These are phyloP conservation scores for Penicillium desertorum DNA, from an alignment of 495 filamentous ascomycete genomes.

Conservation along the genomic window DNA sequence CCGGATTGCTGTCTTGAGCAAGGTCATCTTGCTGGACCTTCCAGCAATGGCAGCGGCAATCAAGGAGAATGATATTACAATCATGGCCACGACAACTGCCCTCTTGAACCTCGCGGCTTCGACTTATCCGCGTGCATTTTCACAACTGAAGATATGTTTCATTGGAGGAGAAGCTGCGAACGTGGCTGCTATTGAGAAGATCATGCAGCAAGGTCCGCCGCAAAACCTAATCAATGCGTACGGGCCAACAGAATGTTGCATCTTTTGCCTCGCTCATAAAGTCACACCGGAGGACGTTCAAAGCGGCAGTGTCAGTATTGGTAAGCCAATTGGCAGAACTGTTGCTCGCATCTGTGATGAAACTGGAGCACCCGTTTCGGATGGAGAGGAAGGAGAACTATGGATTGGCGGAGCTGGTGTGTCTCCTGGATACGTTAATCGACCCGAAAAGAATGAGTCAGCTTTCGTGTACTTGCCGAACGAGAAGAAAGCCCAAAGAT, in stretches of 20 bases:
- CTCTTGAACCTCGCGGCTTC: background rate
- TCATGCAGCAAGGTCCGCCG: too few relatives aligned
- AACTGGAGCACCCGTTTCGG: constrained; percentile 30
- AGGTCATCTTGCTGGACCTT: constrained; percentile 7
- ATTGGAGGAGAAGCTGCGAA: too few relatives aligned
- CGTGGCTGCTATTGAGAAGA: too few relatives aligned
- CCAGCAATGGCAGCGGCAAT: background rate
- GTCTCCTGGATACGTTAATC: constrained; percentile 42
- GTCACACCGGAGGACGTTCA: constrained; percentile 9
- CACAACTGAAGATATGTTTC: too few relatives aligned
- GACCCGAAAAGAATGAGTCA: constrained; percentile 31
- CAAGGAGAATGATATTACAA: background rate
- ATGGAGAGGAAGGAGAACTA: constrained; percentile 44
- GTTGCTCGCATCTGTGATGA: constrained; percentile 44
- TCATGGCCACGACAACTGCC: constrained; percentile 18
- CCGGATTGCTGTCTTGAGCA: constrained; percentile 18
- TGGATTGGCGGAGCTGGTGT: constrained; percentile 43
- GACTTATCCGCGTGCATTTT: too few relatives aligned
- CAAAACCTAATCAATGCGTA: too few relatives aligned
- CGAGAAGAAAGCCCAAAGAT: too few relatives aligned
- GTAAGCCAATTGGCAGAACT: constrained; percentile 17
- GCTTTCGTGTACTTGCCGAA: constrained; percentile 30
- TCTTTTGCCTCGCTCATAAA: too few relatives aligned
- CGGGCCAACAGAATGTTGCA: too few relatives aligned
- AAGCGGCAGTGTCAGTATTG: constrained; percentile 15